phyloP scores from a whole-genome alignment of 441 rosid species.

The Biscutella laevigata region DNA sequence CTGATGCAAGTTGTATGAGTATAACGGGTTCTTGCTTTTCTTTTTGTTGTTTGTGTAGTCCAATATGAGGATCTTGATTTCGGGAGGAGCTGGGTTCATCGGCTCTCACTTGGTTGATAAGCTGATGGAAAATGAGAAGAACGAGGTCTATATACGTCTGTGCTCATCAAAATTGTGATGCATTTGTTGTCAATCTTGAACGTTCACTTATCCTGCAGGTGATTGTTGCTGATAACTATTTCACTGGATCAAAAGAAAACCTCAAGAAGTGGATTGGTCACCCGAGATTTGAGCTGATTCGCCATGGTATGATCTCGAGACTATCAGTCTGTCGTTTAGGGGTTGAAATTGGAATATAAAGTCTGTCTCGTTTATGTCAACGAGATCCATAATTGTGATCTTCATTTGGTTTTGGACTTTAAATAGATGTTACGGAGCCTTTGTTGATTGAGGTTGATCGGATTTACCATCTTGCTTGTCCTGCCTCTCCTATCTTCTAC shows the following conservation, averaged over 20 bases:
- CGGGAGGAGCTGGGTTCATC: slow-evolving; percentile 80
- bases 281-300: slow-evolving; percentile 94
- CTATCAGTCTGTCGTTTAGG: background rate
- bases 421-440: slow-evolving; percentile 61
- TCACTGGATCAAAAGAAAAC: slow-evolving; percentile 94
- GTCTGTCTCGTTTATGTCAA: background rate
- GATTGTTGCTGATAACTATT: slow-evolving; percentile 84
- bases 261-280: slow-evolving; percentile 93
- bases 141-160: slow-evolving; percentile 36
- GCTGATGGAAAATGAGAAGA: slow-evolving; percentile 75
- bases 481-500: slow-evolving; percentile 76
- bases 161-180: background rate
- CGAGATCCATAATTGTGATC: background rate
- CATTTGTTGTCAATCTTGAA: background rate
- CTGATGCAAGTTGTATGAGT: background rate
- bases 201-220: slow-evolving; percentile 35
- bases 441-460: slow-evolving; percentile 60
- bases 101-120: slow-evolving; percentile 73
- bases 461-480: slow-evolving; percentile 75
- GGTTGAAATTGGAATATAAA: background rate
- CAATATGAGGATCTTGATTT: slow-evolving; percentile 63
- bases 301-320: slow-evolving; percentile 56
- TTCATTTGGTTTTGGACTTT: background rate
- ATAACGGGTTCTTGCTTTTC: background rate
- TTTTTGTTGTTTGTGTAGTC: slow-evolving; percentile 33